phyloP scores from a whole-genome alignment of 1,284 basidiomycete genomes.

The Omphalotus olearius region DNA sequence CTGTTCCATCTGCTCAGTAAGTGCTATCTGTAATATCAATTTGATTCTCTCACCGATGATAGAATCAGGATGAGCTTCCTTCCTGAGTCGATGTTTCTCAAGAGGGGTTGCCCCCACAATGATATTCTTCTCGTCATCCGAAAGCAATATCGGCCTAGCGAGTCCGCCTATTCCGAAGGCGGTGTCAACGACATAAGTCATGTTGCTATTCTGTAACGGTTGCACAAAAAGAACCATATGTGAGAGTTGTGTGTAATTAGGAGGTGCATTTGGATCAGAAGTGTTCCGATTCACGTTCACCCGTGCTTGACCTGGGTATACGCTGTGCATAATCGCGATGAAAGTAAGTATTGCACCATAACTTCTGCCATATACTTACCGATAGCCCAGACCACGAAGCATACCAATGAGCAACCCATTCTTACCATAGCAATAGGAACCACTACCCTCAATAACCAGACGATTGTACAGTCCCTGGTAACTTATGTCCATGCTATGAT shows the following conservation, averaged over 20 bases:
- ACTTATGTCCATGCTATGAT: constrained; percentile 29
- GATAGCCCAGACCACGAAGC: constrained; percentile 33
- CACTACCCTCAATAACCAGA: constrained; percentile 25
- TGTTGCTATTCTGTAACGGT: constrained; percentile 24
- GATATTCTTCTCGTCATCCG: constrained; percentile 18
- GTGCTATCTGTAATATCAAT: neutral
- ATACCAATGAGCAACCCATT: constrained; percentile 31
- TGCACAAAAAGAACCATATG: constrained; percentile 38
- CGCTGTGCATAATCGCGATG: neutral
- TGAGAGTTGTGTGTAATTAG: constrained; percentile 15
- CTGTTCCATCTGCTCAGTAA: neutral
- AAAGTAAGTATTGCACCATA: too few species aligned
- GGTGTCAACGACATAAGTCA: constrained; percentile 29
- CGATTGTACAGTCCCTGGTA: constrained; percentile 26
- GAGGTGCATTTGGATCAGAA: constrained; percentile 23
- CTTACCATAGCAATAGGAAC: constrained; percentile 35
- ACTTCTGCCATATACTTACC: constrained; percentile 18
- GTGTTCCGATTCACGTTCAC: neutral
- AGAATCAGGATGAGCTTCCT: constrained; percentile 19
- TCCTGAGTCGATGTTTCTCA: constrained; percentile 27
- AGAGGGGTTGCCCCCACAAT: constrained; percentile 23
- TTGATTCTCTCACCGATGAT: constrained; percentile 21
- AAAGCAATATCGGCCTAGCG: constrained; percentile 30
- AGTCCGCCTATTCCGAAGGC: constrained; percentile 21
- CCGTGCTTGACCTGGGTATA: constrained; percentile 6